Evolutionary conservation across 805 yeast genomes (phyloP).

Genomic region (Suhomyces xylopsoci): DNA sequence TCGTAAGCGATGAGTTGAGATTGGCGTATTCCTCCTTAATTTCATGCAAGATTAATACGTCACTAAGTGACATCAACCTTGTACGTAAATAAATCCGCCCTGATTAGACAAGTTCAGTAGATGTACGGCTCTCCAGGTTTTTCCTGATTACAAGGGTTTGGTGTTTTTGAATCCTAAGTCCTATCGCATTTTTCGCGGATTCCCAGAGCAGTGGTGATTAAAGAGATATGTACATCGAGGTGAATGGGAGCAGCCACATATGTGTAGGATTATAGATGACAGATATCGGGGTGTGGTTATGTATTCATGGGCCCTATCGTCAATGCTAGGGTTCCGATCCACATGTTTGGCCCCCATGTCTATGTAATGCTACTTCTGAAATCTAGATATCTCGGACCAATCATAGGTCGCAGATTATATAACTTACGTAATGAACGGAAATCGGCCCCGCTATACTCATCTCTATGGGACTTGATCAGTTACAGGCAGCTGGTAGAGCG

Average conservation of each 20-base stretch:
- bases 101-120: background rate
- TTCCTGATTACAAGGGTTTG: background rate
- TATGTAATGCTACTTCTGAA: too few relatives aligned
- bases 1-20: background rate
- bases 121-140: background rate
- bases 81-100: too few relatives aligned
- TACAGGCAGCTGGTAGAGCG: too few relatives aligned
- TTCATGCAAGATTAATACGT: background rate
- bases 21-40: background rate
- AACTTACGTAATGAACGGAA: background rate
- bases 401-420: background rate
- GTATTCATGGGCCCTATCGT: background rate
- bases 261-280: background rate
- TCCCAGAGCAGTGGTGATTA: background rate
- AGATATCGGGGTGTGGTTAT: background rate
- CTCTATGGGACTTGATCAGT: too few relatives aligned
- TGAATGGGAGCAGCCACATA: background rate
- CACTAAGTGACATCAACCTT: background rate
- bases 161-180: background rate
- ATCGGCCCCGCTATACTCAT: background rate
- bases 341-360: background rate
- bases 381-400: slow-evolving; percentile 1
- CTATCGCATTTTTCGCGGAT: background rate
- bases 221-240: background rate
- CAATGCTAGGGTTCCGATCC: background rate